Percentiles rank a stretch among this genome's conserved stretches.
Evolutionary conservation across 1,284 basidiomycete genomes (phyloP).

Genomic region (Xerocomus minutiporus): DNA sequence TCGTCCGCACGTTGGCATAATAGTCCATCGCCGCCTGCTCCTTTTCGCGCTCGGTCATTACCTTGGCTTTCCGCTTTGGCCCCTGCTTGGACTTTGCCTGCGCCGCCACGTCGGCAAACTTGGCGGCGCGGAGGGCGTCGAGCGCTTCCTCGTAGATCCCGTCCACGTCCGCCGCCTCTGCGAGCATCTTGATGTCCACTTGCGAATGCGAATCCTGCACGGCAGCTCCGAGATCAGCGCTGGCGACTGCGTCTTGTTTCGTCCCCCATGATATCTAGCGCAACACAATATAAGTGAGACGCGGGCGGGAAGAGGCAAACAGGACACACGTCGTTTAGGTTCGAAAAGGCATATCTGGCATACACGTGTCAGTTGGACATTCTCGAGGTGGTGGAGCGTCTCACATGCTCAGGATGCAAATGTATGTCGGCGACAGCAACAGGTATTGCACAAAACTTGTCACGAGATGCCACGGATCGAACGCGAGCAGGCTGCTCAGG

Average conservation of each 20-base stretch:
- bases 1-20: constrained; percentile 88
- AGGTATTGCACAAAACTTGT: constrained; percentile 91
- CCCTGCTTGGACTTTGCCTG: constrained; percentile 12
- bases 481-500: constrained; percentile 75
- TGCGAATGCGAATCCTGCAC: constrained; percentile 73
- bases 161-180: constrained; percentile 85
- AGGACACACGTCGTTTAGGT: constrained; percentile 65
- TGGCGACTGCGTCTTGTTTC: constrained; percentile 70
- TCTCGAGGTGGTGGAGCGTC: not conserved
- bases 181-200: constrained; percentile 86
- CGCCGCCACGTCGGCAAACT: constrained; percentile 41
- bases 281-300: not conserved
- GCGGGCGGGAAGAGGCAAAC: not conserved
- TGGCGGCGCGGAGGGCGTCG: constrained; percentile 70
- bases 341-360: constrained; percentile 71
- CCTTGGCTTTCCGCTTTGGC: constrained; percentile 21
- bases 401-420: constrained; percentile 83
- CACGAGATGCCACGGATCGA: constrained; percentile 92
- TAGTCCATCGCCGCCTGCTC: constrained; percentile 82
- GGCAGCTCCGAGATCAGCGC: constrained; percentile 77
- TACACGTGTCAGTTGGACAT: constrained; percentile 1
- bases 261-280: constrained; percentile 84
- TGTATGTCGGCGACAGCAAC: constrained; percentile 82
- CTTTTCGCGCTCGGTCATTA: constrained; percentile 48
- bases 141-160: constrained; percentile 87